Conservation (phyloP, 2,329 filamentous ascomycete genomes). For the Apiospora arundinis region DNA sequence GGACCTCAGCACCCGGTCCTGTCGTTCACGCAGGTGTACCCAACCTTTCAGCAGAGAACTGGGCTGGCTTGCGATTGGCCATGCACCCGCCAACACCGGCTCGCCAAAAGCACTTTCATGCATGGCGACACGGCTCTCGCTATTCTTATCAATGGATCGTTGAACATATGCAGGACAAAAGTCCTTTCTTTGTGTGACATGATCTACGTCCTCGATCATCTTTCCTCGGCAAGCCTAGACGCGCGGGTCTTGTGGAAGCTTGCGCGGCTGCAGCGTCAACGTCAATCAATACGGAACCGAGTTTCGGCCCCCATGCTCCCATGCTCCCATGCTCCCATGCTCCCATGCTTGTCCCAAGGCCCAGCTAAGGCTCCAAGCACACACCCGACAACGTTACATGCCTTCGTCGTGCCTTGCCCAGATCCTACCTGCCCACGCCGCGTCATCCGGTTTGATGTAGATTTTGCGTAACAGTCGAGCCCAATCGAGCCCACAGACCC, state of each 20-base stretch:
- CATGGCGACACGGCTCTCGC: background rate
- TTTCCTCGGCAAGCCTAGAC: background rate
- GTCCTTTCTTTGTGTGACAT: background rate
- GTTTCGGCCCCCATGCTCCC: background rate
- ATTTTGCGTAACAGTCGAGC: background rate
- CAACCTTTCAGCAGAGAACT: background rate
- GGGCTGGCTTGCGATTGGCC: background rate
- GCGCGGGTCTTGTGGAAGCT: background rate
- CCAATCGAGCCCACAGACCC: background rate
- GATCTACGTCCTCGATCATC: background rate
- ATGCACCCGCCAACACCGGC: background rate
- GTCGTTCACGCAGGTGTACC: background rate
- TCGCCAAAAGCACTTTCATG: background rate
- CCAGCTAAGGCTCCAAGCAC: background rate
- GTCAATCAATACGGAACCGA: background rate
- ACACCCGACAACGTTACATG: background rate
- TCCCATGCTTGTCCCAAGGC: background rate
- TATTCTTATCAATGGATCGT: background rate
- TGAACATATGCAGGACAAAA: background rate
- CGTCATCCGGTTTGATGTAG: background rate
- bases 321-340: too few relatives aligned
- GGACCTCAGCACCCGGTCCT: background rate
- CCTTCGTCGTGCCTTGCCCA: background rate
- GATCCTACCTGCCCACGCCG: background rate
- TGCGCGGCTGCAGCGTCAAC: conserved; percentile 1